These are phyloP conservation scores for Kickxella alabastrina DNA, from an alignment of 192 early-diverging fungal species.

Conservation along the genomic window DNA sequence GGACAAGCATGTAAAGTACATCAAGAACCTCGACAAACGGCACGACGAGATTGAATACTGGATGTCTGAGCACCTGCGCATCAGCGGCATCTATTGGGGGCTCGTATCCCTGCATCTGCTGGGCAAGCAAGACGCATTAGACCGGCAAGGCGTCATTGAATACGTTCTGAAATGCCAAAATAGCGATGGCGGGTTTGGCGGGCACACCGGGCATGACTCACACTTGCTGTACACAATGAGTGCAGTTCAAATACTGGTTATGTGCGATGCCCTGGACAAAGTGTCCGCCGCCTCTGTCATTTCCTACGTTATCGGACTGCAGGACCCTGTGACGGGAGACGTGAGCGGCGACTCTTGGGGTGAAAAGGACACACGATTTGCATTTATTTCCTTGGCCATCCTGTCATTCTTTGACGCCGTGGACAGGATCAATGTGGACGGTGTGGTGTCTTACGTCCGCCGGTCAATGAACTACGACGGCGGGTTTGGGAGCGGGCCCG, in stretches of 20 bases:
- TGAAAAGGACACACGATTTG: conserved; percentile 92
- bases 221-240: conserved; percentile 92
- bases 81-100: conserved; percentile 95
- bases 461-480: conserved; percentile 94
- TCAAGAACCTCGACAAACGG: conserved; percentile 72
- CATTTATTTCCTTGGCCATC: conserved; percentile 77
- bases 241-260: conserved; percentile 83
- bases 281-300: conserved; percentile 64
- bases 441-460: conserved; percentile 68
- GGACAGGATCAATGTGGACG: conserved; percentile 62
- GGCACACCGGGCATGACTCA: conserved; percentile 78
- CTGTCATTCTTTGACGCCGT: conserved; percentile 72
- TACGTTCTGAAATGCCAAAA: conserved; percentile 79
- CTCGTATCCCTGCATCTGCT: conserved; percentile 77
- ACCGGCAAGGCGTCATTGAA: conserved; percentile 66
- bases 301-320: conserved; percentile 61
- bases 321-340: conserved; percentile 66
- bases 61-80: conserved; percentile 84
- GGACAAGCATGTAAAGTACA: conserved; percentile 69
- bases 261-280: conserved; percentile 73
- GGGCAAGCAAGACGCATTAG: conserved; percentile 59
- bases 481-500: conserved; percentile 85
- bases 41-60: conserved; percentile 90
- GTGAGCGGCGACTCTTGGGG: conserved; percentile 91
- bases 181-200: conserved; percentile 86